Evolutionary conservation across 768 basidiomycete species (phyloP), one percentile per base, ranked within the genome.

Genomic region (Polyporus arcularius): DNA sequence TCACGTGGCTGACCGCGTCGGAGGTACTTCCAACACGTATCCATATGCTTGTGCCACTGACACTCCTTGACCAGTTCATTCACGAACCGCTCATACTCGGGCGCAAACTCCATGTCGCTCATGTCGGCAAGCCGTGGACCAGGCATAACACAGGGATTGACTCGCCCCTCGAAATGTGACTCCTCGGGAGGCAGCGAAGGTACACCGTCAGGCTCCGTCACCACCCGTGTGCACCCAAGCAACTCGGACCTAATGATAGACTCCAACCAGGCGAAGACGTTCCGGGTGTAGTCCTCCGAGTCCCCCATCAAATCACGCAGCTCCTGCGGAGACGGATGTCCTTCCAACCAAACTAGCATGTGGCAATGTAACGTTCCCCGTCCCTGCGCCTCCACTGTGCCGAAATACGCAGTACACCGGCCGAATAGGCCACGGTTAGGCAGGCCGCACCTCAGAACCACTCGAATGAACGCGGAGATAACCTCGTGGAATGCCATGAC

Each of bases 361-460:
- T 76, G 75, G 28, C 68, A 69, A 56, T 76, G 75, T 1, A 76
- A 53, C 4, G 69, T 70, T 0, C 72, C 73, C n/a, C 69, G 53
- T 4, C 69, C 68, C 45, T 73, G 74, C 2, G 65, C 55, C 48
- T 75, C 74, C 0, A 70, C 68, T 1, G 62, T 65, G 0, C 69
- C 73, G 43, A 63, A 67, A 57, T 70, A 70, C 3, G 63, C 68
- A 1, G 45, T 18, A 10, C 50, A 57, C 16, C 39, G 0, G 0
- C 69, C 69, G 6, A 70, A 61, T 12, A 70, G 53, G 12, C 69
- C 69, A n/a, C 4, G 15, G 2, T 26, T 16, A 3, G 31, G 12
- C 18, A 7, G 2, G 1, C 43, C 43, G 12, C 18, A 46, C 1
- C 54, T 3, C 0, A 55, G 42, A 3, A 55, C 31, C 0, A 35